Evolutionary conservation across 139 green algal species (phyloP), one percentile per base, ranked within the genome.

Genomic region (Klebsormidium nitens): DNA sequence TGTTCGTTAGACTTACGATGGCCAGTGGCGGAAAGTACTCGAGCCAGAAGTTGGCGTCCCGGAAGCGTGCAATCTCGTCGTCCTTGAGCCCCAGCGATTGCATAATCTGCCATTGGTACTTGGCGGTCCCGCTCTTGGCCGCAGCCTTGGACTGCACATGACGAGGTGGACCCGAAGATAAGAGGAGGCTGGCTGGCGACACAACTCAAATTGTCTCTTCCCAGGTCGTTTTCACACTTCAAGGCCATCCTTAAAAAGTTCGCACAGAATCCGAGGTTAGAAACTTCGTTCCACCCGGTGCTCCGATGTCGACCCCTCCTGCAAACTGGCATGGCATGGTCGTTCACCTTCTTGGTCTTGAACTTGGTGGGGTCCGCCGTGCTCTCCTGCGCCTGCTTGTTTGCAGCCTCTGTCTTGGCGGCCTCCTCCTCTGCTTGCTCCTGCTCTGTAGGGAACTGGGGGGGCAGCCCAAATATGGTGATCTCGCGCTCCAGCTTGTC

Each of bases 91-190:
- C 94, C 46, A 78, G 89, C 57, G 83, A 82, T 59, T 81, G 66
- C 58, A 99, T 86, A 73, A 99, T 99, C 38, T 94, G 72, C 87
- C 89, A 99, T 85, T 99, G 72, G 36, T 76, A 82, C 14, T 63
- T 64, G 14, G 60, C 69, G n/a, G 36, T 79, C 1, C 81, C 82
- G 14, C 26, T 76, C 39, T 86, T 87, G 31, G 82, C 82, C 31
- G 48, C 62, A 2, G 81, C 81, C 42, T 86, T 85, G 31, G 71
- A 76, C 66, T 79, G 72, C 64, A 77, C 46, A 3, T 28, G 5
- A 59, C 32, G 17, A 44, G 37, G 26, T 17, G 17, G n/a, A n/a
- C 11, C 8, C 11, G 8, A 63, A 63, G 14, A 8, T 23, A 63
- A 63, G 8, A 17, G 6, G 32, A 67, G 14, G 59, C 8, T 59